Percentiles rank a stretch among this genome's conserved stretches.
Conservation (phyloP, 202 grass and related monocot genomes). For the Schoenoplectus tabernaemontani region DNA sequence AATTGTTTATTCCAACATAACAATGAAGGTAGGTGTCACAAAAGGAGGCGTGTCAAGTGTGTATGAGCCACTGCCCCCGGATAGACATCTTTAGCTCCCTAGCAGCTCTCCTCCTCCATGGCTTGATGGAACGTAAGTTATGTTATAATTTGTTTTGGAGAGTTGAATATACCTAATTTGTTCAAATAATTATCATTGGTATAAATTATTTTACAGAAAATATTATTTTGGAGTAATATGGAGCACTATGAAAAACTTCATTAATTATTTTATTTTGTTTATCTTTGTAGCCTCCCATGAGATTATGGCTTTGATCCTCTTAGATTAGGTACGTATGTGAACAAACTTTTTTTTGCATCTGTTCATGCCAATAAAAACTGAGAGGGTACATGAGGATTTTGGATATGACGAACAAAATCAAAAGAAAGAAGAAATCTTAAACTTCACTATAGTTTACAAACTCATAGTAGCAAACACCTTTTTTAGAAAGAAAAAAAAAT, state of each 20-base stretch:
- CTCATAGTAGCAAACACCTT: too few species aligned
- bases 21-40: conserved; percentile 27
- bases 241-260: background rate
- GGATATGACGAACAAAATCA: too few species aligned
- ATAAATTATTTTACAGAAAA: background rate
- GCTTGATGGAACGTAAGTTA: conserved; percentile 77
- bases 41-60: conserved; percentile 66
- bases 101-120: conserved; percentile 56
- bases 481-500: too few species aligned
- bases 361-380: background rate
- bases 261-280: conserved; percentile 12
- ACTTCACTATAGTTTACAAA: too few species aligned
- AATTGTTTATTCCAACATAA: conserved; percentile 4
- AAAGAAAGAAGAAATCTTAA: too few species aligned
- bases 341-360: background rate
- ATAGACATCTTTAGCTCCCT: conserved; percentile 82
- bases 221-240: background rate
- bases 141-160: background rate
- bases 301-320: conserved; percentile 89
- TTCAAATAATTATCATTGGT: background rate
- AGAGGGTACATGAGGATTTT: too few species aligned
- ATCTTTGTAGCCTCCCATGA: conserved; percentile 56
- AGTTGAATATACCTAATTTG: background rate
- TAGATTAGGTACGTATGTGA: conserved; percentile 42
- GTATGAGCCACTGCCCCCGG: conserved; percentile 71